Evolutionary conservation across 1,284 basidiomycete genomes (phyloP).

Genomic region (Pseudozyma sp.): DNA sequence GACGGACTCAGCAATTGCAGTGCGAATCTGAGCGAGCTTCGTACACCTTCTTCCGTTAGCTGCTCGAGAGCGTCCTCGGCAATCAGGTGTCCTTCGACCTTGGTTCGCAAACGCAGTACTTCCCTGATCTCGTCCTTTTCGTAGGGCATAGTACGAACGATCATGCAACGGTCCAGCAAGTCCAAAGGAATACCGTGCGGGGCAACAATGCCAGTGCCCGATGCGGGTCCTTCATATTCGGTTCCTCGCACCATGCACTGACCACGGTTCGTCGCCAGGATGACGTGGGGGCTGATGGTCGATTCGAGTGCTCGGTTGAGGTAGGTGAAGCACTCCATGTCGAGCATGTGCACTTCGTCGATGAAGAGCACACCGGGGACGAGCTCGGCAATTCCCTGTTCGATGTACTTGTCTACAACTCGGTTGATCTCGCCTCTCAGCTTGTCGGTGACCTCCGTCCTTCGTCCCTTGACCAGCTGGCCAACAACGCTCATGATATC

Average conservation of each 20-base stretch:
- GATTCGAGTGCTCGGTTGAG: constrained; percentile 95
- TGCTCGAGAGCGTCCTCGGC: constrained; percentile 82
- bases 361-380: constrained; percentile 98
- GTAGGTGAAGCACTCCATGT: constrained; percentile 99
- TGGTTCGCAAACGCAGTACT: constrained; percentile 86
- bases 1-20: constrained; percentile 92
- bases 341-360: constrained; percentile 99
- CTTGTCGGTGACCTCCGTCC: constrained; percentile 98
- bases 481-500: constrained; percentile 99
- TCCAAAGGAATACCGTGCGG: constrained; percentile 96
- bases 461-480: constrained; percentile 89
- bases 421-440: constrained; percentile 94
- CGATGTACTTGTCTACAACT: constrained; percentile 97
- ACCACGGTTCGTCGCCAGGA: constrained; percentile 95
- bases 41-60: constrained; percentile 84
- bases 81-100: constrained; percentile 85
- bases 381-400: constrained; percentile 96
- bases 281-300: constrained; percentile 95
- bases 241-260: constrained; percentile 92
- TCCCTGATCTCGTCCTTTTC: constrained; percentile 85
- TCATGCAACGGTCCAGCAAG: constrained; percentile 94
- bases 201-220: constrained; percentile 79
- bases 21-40: constrained; percentile 88
- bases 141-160: constrained; percentile 91
- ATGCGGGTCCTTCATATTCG: constrained; percentile 70